Evolutionary conservation across 306 rosid genomes (phyloP).

Genomic region (Cucurbita pepo): DNA sequence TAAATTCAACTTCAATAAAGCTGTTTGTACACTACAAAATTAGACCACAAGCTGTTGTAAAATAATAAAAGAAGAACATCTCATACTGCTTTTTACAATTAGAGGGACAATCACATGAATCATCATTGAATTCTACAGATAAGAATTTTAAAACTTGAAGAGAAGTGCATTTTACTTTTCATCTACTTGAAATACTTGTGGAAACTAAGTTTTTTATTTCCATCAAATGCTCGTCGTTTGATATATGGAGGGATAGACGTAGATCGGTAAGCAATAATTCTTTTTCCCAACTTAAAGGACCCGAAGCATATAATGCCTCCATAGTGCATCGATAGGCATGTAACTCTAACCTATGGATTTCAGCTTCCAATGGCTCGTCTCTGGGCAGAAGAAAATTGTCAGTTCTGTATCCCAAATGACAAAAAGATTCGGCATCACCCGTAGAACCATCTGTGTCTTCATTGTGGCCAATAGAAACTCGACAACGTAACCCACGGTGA

Average conservation of each 20-base stretch:
- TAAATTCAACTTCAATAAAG: constrained; percentile 17
- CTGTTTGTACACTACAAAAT: constrained; percentile 34
- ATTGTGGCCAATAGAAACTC: constrained; percentile 35
- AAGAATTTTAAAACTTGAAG: constrained; percentile 12
- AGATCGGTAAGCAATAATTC: constrained; percentile 91
- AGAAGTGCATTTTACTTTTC: constrained; percentile 27
- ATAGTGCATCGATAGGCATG: constrained; percentile 92
- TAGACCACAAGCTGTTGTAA: constrained; percentile 22
- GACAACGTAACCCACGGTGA: constrained; percentile 16
- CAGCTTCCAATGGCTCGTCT: constrained; percentile 44
- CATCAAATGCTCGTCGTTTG: constrained; percentile 84
- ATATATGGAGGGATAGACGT: constrained; percentile 83
- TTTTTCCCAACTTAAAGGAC: constrained; percentile 97
- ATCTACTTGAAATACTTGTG: constrained; percentile 49
- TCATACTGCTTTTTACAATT: constrained; percentile 57
- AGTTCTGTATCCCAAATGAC: constrained; percentile 29
- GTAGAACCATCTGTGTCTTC: constrained; percentile 32
- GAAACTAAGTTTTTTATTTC: constrained; percentile 82
- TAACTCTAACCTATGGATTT: constrained; percentile 89
- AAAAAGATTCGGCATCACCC: constrained; percentile 57
- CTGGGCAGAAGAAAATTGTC: constrained; percentile 28
- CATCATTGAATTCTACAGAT: constrained; percentile 27
- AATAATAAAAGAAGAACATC: constrained; percentile 28
- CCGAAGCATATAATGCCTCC: constrained; percentile 85
- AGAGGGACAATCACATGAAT: constrained; percentile 24